Percentiles rank a stretch among this genome's conserved stretches.
phyloP scores from a whole-genome alignment of 2,329 filamentous ascomycete genomes.

The Lasiodiplodia sp. region DNA sequence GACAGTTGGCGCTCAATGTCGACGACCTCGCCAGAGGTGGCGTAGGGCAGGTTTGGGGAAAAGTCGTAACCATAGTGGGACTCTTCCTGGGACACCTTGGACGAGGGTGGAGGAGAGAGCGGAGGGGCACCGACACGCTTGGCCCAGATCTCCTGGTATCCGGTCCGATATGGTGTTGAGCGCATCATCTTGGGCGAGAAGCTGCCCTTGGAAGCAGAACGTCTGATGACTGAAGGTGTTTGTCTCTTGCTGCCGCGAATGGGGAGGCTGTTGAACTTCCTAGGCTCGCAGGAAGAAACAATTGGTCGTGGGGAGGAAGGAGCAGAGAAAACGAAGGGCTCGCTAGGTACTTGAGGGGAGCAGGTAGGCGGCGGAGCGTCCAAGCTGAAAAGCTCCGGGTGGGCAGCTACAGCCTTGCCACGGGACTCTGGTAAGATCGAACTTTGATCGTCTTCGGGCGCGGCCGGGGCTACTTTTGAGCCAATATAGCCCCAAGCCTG shows the following conservation, averaged over 20 bases:
- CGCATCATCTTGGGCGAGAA: conserved; percentile 63
- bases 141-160: conserved; percentile 59
- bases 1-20: conserved; percentile 26
- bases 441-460: conserved; percentile 37
- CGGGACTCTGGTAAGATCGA: conserved; percentile 43
- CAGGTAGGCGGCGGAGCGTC: conserved; percentile 33
- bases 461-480: conserved; percentile 55
- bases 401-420: conserved; percentile 41
- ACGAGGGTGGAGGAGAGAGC: conserved; percentile 40
- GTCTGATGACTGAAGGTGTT: conserved; percentile 35
- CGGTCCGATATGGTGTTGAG: conserved; percentile 54
- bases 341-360: conserved; percentile 30
- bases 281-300: conserved; percentile 32
- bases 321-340: conserved; percentile 37
- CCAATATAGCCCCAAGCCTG: conserved; percentile 60
- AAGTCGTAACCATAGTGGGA: conserved; percentile 35
- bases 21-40: conserved; percentile 8
- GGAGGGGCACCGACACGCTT: conserved; percentile 54
- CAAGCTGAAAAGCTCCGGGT: conserved; percentile 43
- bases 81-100: conserved; percentile 38
- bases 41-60: conserved; percentile 29
- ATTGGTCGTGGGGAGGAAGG: conserved; percentile 43
- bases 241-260: conserved; percentile 36
- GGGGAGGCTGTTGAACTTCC: conserved; percentile 32
- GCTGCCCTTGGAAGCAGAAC: conserved; percentile 51